Conservation (phyloP, 225 moss, liverwort and hornwort species). For the Polytrichum commune region DNA sequence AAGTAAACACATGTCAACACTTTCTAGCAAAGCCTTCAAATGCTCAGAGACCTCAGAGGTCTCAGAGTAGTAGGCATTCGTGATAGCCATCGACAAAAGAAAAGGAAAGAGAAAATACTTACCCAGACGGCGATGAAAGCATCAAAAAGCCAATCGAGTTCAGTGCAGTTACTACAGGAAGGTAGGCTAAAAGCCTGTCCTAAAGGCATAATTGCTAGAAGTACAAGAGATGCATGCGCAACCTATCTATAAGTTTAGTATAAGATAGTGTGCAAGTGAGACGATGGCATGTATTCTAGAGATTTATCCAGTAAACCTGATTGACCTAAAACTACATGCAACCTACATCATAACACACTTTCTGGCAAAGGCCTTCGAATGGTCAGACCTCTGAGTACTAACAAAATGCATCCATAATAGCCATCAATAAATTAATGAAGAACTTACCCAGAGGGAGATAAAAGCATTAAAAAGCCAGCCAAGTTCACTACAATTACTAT, state of each 20-base stretch:
- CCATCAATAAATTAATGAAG: too few relatives aligned
- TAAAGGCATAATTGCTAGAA: too few relatives aligned
- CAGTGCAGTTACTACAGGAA: slow-evolving; percentile 16
- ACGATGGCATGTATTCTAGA: too few relatives aligned
- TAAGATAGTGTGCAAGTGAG: too few relatives aligned
- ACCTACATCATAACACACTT: background rate
- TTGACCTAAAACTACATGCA: background rate
- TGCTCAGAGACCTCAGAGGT: too few relatives aligned
- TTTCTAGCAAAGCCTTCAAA: too few relatives aligned
- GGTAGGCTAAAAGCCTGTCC: too few relatives aligned
- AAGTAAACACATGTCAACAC: too few relatives aligned
- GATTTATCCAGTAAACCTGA: too few relatives aligned
- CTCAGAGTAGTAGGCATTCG: too few relatives aligned
- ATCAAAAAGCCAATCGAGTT: slow-evolving; percentile 96
- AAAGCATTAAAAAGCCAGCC: slow-evolving; percentile 95
- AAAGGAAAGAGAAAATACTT: slow-evolving; percentile 8
- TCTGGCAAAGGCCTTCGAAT: background rate
- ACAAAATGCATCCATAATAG: too few relatives aligned
- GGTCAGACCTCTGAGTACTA: too few relatives aligned
- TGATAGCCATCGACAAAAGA: background rate
- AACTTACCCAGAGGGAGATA: slow-evolving; percentile 85
- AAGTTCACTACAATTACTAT: slow-evolving; percentile 44
- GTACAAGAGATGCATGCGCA: background rate
- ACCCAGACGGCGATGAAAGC: slow-evolving; percentile 66
- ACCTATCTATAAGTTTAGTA: background rate